Percentiles rank a stretch among this genome's conserved stretches.
phyloP scores from a whole-genome alignment of 352 stramenopile genomes.

The Phytopythium sindhum region DNA sequence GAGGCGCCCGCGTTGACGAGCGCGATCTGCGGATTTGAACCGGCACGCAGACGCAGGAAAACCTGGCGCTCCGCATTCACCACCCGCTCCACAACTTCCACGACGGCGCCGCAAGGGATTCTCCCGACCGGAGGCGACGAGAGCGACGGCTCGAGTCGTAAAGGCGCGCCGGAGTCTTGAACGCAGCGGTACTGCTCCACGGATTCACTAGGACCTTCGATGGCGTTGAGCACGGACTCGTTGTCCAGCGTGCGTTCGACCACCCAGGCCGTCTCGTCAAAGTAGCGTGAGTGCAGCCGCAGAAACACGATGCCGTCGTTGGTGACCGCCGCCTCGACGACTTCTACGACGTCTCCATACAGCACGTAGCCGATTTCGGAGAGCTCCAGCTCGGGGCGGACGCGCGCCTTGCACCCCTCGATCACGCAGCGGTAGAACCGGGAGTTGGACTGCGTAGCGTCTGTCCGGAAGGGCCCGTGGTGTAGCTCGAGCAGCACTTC shows the following conservation, averaged over 20 bases:
- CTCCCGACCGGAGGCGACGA: slow-evolving; percentile 51
- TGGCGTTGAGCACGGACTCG: slow-evolving; percentile 65
- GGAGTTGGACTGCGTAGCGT: background rate
- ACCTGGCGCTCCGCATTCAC: slow-evolving; percentile 65
- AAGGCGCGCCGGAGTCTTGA: slow-evolving; percentile 59
- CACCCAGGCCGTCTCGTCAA: slow-evolving; percentile 65
- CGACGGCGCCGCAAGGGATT: slow-evolving; percentile 49
- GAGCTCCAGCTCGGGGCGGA: slow-evolving; percentile 41
- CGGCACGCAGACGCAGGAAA: slow-evolving; percentile 36
- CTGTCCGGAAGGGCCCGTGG: slow-evolving; percentile 31
- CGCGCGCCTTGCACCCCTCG: slow-evolving; percentile 72
- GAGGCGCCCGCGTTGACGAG: slow-evolving; percentile 1
- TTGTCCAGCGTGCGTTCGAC: slow-evolving; percentile 77
- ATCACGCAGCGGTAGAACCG: slow-evolving; percentile 67
- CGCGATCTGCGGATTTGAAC: background rate
- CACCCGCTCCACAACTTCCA: slow-evolving; percentile 48
- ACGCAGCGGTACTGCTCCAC: slow-evolving; percentile 57
- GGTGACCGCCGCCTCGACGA: slow-evolving; percentile 42
- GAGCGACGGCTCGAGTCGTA: slow-evolving; percentile 53
- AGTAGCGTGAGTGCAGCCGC: slow-evolving; percentile 57
- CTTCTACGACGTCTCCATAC: slow-evolving; percentile 72
- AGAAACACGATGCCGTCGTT: slow-evolving; percentile 62
- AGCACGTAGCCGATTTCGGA: slow-evolving; percentile 72
- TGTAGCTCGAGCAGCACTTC: slow-evolving; percentile 67
- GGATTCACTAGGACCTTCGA: slow-evolving; percentile 39